A percentile compares a stretch with the other conserved stretches of the same genome.
phyloP scores from a whole-genome alignment of 768 basidiomycete species.

The Daedaleopsis sinensis region DNA sequence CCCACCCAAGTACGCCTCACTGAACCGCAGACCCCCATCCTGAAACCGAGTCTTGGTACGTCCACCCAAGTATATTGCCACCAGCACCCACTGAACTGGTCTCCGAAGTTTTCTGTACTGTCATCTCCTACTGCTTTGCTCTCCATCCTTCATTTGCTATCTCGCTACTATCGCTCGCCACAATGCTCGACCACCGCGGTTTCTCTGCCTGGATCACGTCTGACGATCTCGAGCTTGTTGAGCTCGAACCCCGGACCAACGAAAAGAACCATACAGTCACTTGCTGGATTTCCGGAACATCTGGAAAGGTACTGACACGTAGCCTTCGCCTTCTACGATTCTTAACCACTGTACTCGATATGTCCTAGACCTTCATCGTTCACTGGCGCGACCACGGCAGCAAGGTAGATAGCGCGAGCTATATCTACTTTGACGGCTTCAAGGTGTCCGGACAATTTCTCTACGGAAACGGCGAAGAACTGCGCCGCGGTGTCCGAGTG shows the following conservation, averaged over 20 bases:
- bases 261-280: constrained; percentile 46
- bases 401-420: constrained; percentile 55
- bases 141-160: background rate
- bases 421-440: constrained; percentile 66
- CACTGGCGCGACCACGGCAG: constrained; percentile 68
- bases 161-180: background rate
- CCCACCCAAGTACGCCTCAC: background rate
- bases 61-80: background rate
- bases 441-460: constrained; percentile 65
- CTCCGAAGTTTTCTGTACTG: background rate
- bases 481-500: constrained; percentile 55
- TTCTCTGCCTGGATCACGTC: constrained; percentile 74
- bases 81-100: background rate
- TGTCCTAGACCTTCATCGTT: constrained; percentile 54
- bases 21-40: background rate
- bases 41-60: background rate
- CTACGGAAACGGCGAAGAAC: constrained; percentile 55
- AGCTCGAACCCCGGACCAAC: constrained; percentile 60
- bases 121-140: background rate
- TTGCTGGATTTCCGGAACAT: constrained; percentile 70
- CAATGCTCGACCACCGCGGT: constrained; percentile 50
- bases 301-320: constrained; percentile 48
- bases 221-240: constrained; percentile 50
- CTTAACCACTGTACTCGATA: background rate
- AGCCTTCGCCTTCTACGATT: background rate